phyloP scores from a whole-genome alignment of 495 filamentous ascomycete genomes.

The Penicillium crystallinum region DNA sequence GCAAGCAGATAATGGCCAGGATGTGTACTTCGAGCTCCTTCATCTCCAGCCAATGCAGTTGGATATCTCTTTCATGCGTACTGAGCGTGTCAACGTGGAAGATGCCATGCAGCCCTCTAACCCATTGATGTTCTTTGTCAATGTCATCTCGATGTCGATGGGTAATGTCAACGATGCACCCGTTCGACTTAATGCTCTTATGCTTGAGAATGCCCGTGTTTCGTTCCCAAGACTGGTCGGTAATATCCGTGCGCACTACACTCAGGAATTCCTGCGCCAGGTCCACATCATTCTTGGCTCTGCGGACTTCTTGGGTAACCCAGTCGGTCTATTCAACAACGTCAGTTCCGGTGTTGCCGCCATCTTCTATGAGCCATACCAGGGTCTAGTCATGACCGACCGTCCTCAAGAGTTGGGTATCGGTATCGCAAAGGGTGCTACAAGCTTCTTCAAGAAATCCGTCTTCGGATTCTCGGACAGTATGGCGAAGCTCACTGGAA shows the following conservation, averaged over 20 bases:
- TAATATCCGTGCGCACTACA: conserved; percentile 89
- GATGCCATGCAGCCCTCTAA: conserved; percentile 81
- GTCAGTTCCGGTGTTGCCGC: conserved; percentile 94
- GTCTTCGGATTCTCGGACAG: conserved; percentile 95
- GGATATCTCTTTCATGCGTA: conserved; percentile 94
- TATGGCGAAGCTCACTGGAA: conserved; percentile 93
- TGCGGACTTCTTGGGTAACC: conserved; percentile 97
- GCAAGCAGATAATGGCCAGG: conserved; percentile 73
- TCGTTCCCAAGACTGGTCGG: conserved; percentile 76
- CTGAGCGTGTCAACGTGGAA: conserved; percentile 92
- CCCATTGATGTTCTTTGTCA: conserved; percentile 96
- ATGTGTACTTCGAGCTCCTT: conserved; percentile 95
- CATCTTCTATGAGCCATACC: conserved; percentile 98
- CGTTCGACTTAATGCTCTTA: conserved; percentile 82
- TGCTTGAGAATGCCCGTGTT: conserved; percentile 92
- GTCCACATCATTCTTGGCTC: conserved; percentile 95
- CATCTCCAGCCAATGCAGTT: conserved; percentile 98
- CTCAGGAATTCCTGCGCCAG: conserved; percentile 90
- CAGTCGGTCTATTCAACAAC: conserved; percentile 96
- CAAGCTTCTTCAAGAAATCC: conserved; percentile 96
- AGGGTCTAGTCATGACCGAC: conserved; percentile 95
- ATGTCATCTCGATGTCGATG: conserved; percentile 97
- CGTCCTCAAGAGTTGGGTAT: conserved; percentile 87
- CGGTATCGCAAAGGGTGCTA: conserved; percentile 93
- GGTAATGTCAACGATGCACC: conserved; percentile 98